Percentiles rank a stretch among this genome's conserved stretches.
Evolutionary conservation across 306 rosid genomes (phyloP).

Genomic region (Aeschynomene evenia): DNA sequence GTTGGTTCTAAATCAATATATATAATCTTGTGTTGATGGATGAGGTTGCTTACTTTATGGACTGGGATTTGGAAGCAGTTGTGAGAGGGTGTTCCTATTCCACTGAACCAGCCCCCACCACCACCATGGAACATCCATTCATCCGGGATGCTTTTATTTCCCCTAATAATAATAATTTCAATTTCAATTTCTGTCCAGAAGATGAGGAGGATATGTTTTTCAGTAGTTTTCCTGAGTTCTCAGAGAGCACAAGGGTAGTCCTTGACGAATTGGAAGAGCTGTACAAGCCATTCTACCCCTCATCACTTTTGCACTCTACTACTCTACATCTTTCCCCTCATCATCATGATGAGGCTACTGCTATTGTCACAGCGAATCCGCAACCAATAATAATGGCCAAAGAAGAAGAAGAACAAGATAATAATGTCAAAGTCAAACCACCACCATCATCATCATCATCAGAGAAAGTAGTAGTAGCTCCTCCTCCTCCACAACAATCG

Average conservation of each 20-base stretch:
- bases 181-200: conserved; percentile 17
- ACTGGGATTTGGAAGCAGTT: conserved; percentile 89
- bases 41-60: conserved; percentile 45
- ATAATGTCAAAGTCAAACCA: no score
- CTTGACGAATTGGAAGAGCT: conserved; percentile 60
- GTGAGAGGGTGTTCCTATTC: conserved; percentile 55
- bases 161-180: no score
- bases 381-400: no score
- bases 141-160: no score
- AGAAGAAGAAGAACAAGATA: no score
- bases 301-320: conserved; percentile 44
- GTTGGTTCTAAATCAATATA: no score
- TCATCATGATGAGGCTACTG: no score
- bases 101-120: conserved; percentile 17
- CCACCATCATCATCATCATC: no score
- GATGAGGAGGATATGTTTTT: conserved; percentile 40
- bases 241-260: conserved; percentile 46
- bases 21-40: conserved; percentile 29
- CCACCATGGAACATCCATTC: conserved; percentile 17
- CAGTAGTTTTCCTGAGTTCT: conserved; percentile 41
- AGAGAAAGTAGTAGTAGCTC: no score
- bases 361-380: no score
- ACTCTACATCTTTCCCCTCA: no score
- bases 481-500: no score
- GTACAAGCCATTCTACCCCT: conserved; percentile 63